phyloP scores from a whole-genome alignment of 768 basidiomycete species.

The Asterophora lycoperdoides region DNA sequence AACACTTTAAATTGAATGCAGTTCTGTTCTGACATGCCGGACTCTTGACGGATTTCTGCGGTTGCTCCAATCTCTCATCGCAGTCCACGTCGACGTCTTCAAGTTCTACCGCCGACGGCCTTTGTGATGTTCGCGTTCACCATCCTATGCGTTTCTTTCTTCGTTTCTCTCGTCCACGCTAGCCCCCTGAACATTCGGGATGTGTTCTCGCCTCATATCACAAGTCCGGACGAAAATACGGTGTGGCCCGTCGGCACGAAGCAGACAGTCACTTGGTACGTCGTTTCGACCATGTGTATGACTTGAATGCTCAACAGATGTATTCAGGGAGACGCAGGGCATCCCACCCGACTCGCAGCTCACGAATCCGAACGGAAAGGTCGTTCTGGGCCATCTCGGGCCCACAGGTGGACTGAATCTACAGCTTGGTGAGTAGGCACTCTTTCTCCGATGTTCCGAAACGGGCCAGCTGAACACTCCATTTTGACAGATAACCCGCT shows the following conservation, averaged over 20 bases:
- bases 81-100: constrained; percentile 16
- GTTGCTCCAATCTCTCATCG: constrained; percentile 14
- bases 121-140: constrained; percentile 28
- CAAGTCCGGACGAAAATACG: constrained; percentile 38
- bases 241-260: constrained; percentile 48
- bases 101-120: constrained; percentile 1
- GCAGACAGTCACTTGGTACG: constrained; percentile 53
- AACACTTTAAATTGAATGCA: constrained; percentile 14
- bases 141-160: constrained; percentile 27
- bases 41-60: constrained; percentile 9
- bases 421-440: constrained; percentile 36
- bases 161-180: constrained; percentile 29
- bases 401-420: constrained; percentile 47
- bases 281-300: background rate
- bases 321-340: constrained; percentile 45
- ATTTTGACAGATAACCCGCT: constrained; percentile 48
- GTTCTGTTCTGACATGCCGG: constrained; percentile 6
- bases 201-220: constrained; percentile 50
- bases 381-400: constrained; percentile 48
- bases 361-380: constrained; percentile 45
- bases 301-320: background rate
- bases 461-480: background rate
- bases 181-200: constrained; percentile 36
- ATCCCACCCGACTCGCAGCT: constrained; percentile 41
- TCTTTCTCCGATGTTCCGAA: background rate